phyloP scores from a whole-genome alignment of 768 basidiomycete genomes.

The Trametes cubensis region DNA sequence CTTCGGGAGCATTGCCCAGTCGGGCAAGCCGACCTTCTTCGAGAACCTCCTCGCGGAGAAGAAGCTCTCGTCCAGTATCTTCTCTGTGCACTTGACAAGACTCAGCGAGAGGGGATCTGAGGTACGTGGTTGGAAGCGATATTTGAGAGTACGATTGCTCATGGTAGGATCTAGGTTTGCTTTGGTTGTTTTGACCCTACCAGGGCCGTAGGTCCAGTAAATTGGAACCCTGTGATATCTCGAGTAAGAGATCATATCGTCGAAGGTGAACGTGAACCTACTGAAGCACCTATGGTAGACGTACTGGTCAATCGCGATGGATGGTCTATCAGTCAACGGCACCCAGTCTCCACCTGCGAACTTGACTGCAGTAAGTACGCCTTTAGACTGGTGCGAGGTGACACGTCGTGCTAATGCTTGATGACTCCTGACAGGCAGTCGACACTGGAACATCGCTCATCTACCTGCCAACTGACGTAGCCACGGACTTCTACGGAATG shows the following conservation, averaged over 20 bases:
- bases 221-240: constrained; percentile 43
- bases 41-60: constrained; percentile 57
- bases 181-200: constrained; percentile 46
- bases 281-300: constrained; percentile 40
- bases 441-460: constrained; percentile 72
- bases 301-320: constrained; percentile 62
- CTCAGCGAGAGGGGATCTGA: constrained; percentile 47
- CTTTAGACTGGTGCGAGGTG: background rate
- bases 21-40: constrained; percentile 55
- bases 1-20: constrained; percentile 56
- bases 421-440: constrained; percentile 48
- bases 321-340: constrained; percentile 43
- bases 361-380: constrained; percentile 43
- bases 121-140: constrained; percentile 33
- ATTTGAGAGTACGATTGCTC: background rate
- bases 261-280: background rate
- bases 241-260: constrained; percentile 27
- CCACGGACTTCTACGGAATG: constrained; percentile 47
- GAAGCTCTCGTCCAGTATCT: constrained; percentile 49
- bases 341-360: constrained; percentile 21
- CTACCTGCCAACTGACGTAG: constrained; percentile 53
- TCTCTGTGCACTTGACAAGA: constrained; percentile 62
- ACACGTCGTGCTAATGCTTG: background rate
- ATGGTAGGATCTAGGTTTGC: constrained; percentile 35
- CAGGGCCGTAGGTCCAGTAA: constrained; percentile 40